Percentiles rank a stretch among this genome's conserved stretches.
Conservation (phyloP, 345 rosid genomes). For the Citrus sinensis region DNA sequence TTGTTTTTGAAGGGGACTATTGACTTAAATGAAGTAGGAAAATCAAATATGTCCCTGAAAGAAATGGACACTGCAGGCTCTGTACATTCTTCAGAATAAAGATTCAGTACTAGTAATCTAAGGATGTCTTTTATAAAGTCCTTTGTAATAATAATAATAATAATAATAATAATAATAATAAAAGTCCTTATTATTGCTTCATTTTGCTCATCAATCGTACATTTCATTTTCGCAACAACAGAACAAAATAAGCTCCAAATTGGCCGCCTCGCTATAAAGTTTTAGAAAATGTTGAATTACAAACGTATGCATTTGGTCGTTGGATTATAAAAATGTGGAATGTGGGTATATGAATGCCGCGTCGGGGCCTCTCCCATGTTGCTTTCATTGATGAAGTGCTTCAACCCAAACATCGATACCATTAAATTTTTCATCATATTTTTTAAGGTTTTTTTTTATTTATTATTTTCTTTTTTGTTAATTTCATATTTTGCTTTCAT, state of each 20-base stretch:
- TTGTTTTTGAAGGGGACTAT: background rate
- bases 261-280: background rate
- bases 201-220: background rate
- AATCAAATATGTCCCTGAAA: background rate
- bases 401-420: too few species aligned
- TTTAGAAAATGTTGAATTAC: background rate
- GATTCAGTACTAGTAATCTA: background rate
- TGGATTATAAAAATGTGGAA: background rate
- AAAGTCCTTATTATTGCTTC: background rate
- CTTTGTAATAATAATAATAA: constrained; percentile 5
- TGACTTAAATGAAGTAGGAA: background rate
- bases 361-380: background rate
- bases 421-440: too few species aligned
- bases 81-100: constrained; percentile 15
- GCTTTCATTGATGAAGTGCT: background rate
- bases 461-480: too few species aligned
- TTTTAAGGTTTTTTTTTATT: too few species aligned
- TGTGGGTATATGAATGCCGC: background rate
- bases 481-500: too few species aligned
- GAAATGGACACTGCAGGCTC: background rate
- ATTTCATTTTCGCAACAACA: background rate
- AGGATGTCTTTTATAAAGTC: constrained; percentile 11
- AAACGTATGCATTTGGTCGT: background rate
- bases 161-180: background rate
- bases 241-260: background rate